Base-by-base conservation (phyloP, 805 yeast species). In the Wickerhamomyces xylosicus region DNA sequence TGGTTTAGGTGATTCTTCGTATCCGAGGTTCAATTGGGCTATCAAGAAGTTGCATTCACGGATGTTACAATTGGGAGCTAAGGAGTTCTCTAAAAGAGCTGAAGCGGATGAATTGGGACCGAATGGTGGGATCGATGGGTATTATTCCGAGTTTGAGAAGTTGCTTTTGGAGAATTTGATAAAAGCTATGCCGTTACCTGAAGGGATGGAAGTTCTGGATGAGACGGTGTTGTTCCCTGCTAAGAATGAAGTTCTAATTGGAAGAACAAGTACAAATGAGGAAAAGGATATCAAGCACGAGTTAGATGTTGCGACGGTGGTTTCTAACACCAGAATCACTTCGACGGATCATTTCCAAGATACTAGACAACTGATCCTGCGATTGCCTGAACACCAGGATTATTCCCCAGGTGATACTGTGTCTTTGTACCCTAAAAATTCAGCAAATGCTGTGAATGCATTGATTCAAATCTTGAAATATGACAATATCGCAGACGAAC, bases 1-100 rank as follows among this genome's bases (percentile, higher is more conserved):
- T 53, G 99, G 98, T 0, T 61, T 92, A 2, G 99, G 99, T 19
- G 97, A 92, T 57, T 80, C 95, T 1, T 80, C 95, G 1, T 92
- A 92, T 56, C 85, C 94, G 5, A 74, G 81, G 46, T 92, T 76
- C 61, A 90, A 92, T 59, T 79, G 78, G 67, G 96, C 95, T n/a
- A 74, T 82, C 29, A 72, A 79, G 44, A 89, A 90, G 52, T 59
- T 92, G 15, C 95, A 90, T 56, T 71, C 77, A 18, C 67, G 98
- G 41, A 52, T 90, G 25, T 50, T 62, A 3, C 97, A 90, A 58
- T 64, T 92, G 14, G 97, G 98, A 1, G 95, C 90, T 2, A 43
- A 46, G 0, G 92, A 82, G 50, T 58, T 86, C 5, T 68, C 80
- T 37, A 69, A 72, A 5, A 63, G 97, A 38, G 84, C 87, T 27